Base-by-base conservation (phyloP, 2,329 filamentous ascomycete genomes). In the Ophiostoma angusticollis region DNA sequence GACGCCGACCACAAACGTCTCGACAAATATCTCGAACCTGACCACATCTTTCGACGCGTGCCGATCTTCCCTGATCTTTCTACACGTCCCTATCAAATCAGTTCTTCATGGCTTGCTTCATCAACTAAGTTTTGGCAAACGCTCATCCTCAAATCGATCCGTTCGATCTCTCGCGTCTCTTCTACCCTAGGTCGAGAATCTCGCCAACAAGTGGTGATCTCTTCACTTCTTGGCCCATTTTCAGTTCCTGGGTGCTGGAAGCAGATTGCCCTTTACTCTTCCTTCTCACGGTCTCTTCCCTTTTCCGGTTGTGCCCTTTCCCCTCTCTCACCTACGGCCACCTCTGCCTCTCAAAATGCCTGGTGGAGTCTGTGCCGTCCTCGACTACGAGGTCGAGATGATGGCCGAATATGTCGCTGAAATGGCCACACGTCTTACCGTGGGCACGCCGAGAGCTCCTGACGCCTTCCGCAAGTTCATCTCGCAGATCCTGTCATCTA, bases 401-500 rank as follows among this genome's bases (percentile, higher is more conserved):
- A 95, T 94, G 87, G 81, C 85, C 47, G 85, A 93, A 58, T 95
- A 93, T 61, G 86, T 94, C 56, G 80, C 84, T 46, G 84, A 93
- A 57, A 93, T 89, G 77, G 78, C 86, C 45, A 72, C 67, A 18
- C 67, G 72, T 31, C 61, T 77, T 24, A 67, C 74, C 30, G 65
- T 67, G 14, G 65, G 83, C 50, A 77, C 80, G 13, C 68, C 76
- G 18, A 35, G 40, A 12, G 32, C 44, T 6, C 39, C 49, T 0
- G 44, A 47, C n/a, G 74, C 83, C 18, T 94, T 93, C 60, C 80
- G 84, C 53, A 94, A 93, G 64, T 95, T 93, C 61, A 85, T 94
- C 47, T 78, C 78, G 48, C 84, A 91, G 61, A 87, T 95, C 45
- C 70, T 95, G 46, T 87, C 84, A 1, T 93, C 87, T 30, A 95